phyloP scores from a whole-genome alignment of 1,284 basidiomycete species.

The Trichosporon sp. region DNA sequence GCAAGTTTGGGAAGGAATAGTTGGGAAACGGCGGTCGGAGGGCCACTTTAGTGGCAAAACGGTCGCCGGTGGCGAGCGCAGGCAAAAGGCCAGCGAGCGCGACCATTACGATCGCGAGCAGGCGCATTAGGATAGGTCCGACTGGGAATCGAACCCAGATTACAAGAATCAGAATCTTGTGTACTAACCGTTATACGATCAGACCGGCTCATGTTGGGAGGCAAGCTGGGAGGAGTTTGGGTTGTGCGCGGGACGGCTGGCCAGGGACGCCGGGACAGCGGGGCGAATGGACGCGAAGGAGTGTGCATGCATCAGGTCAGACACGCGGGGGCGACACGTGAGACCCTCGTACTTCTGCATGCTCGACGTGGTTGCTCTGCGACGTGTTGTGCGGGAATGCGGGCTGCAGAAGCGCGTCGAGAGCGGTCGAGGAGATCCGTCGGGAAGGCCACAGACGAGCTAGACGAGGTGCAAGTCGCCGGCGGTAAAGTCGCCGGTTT shows the following conservation, averaged over 20 bases:
- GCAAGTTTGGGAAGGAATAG: not conserved
- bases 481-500: not conserved
- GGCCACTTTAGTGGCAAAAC: not conserved
- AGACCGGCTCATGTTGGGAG: not conserved
- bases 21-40: not conserved
- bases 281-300: not conserved
- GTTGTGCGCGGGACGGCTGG: not conserved
- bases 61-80: not conserved
- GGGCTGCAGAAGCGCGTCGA: not conserved
- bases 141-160: conserved; percentile 7
- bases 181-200: conserved; percentile 4
- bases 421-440: not conserved
- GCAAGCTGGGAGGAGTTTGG: not conserved
- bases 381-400: not conserved
- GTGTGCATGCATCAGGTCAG: not conserved
- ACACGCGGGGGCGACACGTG: not conserved
- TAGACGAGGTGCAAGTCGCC: too few species aligned
- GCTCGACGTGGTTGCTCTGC: too few species aligned
- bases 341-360: not conserved
- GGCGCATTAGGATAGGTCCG: not conserved
- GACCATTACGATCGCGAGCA: not conserved
- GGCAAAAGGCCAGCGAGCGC: not conserved
- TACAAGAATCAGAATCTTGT: conserved; percentile 6
- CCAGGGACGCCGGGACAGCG: not conserved
- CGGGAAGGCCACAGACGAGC: not conserved